phyloP scores from a whole-genome alignment of 2,329 filamentous ascomycete genomes.

The Celoporthe dispersa region DNA sequence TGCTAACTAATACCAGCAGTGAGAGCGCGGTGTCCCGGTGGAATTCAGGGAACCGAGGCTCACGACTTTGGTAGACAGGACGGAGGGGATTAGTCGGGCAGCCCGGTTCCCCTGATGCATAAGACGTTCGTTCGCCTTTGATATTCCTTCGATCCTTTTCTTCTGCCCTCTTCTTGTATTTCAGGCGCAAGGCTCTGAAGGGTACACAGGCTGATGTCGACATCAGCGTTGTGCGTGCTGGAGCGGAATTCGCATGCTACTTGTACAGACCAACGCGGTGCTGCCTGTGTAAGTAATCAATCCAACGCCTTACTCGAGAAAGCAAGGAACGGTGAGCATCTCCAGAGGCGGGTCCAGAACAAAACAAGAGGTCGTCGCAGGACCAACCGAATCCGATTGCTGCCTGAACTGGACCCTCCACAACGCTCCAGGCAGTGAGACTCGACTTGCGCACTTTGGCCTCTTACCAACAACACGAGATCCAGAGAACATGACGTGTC shows the following conservation, averaged over 20 bases:
- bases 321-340: neutral
- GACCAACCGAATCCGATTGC: neutral
- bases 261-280: neutral
- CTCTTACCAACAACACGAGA: neutral
- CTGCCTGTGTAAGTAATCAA: neutral
- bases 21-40: neutral
- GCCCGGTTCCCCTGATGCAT: neutral
- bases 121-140: neutral
- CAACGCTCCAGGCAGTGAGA: neutral
- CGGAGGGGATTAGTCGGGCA: neutral
- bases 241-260: neutral
- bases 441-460: neutral
- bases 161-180: neutral
- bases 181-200: neutral
- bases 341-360: neutral
- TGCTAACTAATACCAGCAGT: neutral
- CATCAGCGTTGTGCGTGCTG: neutral
- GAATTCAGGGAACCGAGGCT: neutral
- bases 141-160: neutral
- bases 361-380: neutral
- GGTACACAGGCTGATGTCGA: neutral
- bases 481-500: neutral
- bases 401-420: neutral
- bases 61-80: neutral
- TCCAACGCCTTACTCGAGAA: neutral